phyloP scores from a whole-genome alignment of 208 protist genomes.

The Trypanosoma conorhini region DNA sequence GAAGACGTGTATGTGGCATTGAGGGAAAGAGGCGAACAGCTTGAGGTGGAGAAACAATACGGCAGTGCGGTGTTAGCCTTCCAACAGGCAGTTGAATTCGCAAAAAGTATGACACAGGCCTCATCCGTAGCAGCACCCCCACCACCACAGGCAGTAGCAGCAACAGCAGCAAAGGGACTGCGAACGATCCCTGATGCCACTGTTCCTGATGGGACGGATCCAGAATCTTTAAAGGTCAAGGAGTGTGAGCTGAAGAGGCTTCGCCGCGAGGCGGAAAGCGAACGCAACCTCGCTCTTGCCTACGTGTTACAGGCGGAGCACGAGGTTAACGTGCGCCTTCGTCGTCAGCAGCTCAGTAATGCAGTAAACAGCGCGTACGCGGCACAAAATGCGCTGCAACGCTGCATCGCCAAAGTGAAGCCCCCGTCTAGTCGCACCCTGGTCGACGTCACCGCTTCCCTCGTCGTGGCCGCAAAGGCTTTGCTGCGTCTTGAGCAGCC shows the following conservation, averaged over 20 bases:
- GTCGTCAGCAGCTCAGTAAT: conserved; percentile 75
- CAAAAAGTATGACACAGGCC: conserved; percentile 22
- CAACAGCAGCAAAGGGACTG: not conserved
- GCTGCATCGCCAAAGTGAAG: conserved; percentile 52
- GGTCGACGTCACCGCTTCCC: conserved; percentile 67
- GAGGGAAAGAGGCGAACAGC: conserved; percentile 80
- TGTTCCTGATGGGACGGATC: not conserved
- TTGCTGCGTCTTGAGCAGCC: conserved; percentile 76
- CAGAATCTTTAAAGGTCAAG: not conserved
- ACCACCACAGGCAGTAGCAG: conserved; percentile 2
- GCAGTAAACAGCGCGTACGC: conserved; percentile 86
- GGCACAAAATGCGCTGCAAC: conserved; percentile 78
- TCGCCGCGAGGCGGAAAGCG: conserved; percentile 74
- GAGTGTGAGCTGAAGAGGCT: conserved; percentile 55
- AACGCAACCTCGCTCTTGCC: conserved; percentile 84
- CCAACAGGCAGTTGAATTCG: conserved; percentile 53
- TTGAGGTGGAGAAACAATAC: conserved; percentile 61
- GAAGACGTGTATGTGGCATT: conserved; percentile 58
- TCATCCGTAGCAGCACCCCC: not conserved
- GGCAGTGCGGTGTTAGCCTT: conserved; percentile 50
- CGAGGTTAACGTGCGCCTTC: conserved; percentile 83
- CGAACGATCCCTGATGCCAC: not conserved
- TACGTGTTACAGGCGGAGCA: conserved; percentile 82
- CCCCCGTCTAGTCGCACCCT: conserved; percentile 40
- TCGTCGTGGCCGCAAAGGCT: conserved; percentile 71